Conservation (phyloP, 371 early-diverging fungal species). For the Chytridium lagenaria region DNA sequence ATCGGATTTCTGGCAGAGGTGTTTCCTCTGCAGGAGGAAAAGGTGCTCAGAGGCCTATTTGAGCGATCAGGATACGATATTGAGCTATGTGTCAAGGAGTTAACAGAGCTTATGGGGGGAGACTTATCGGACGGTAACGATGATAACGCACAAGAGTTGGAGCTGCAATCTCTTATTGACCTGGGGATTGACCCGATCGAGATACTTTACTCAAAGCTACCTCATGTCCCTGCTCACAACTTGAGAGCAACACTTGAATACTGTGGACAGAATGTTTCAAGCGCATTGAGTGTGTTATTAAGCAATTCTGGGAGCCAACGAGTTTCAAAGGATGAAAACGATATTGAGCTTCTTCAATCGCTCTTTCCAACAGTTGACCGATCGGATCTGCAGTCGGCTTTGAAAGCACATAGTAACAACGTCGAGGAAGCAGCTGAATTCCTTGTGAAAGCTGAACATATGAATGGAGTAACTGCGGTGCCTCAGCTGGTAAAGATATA, state of each 20-base stretch:
- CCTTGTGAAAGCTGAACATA: background rate
- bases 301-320: background rate
- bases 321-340: background rate
- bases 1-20: background rate
- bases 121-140: background rate
- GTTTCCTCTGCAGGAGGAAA: background rate
- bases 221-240: background rate
- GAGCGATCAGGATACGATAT: background rate
- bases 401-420: background rate
- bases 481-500: background rate
- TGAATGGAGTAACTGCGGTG: background rate
- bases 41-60: background rate
- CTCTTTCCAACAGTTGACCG: background rate
- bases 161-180: background rate
- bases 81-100: background rate
- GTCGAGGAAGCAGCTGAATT: conserved; percentile 16
- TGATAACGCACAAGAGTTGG: too few species aligned
- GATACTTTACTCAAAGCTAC: conserved; percentile 11
- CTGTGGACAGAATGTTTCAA: conserved; percentile 5
- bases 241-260: background rate
- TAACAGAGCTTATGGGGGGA: background rate
- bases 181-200: conserved; percentile 9
- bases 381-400: background rate
- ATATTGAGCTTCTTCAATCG: background rate
- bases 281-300: conserved; percentile 12